Evolutionary conservation across 2,329 filamentous ascomycete species (phyloP), one percentile per base, ranked within the genome.

Genomic region (Aphanocladium album): DNA sequence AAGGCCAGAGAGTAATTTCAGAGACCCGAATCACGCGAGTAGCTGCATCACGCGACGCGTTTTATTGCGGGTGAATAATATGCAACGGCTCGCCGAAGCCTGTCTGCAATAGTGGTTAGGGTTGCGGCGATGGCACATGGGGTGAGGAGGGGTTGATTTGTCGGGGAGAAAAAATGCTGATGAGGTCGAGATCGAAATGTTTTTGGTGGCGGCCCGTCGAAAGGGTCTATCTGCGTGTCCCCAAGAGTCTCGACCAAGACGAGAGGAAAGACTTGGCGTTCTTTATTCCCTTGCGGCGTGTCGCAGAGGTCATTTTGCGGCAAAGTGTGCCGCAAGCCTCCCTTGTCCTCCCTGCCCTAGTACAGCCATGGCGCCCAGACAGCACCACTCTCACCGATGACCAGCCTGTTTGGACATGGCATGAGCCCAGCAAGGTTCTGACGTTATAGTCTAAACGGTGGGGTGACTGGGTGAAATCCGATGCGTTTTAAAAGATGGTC

Each of bases 41-140:
- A 33, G 21, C 37, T 33, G 27, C 27, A 60, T 60, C 57, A 60
- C 57, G 57, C 57, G 57, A 53, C 57, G 57, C 57, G 49, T 60
- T 41, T 51, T 35, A 33, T 43, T 50, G 55, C 25, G n/a, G 9
- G 4, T 43, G 25, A 43, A 43, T 45, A 45, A 16, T 35, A 21
- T 23, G 49, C n/a, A 49, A 47, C 14, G 33, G 19, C 21, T 16
- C 12, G 30, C 21, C 19, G 30, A n/a, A n/a, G n/a, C n/a, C n/a
- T 37, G 43, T 25, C 39, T 16, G 3, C 21, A 39, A 45, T 17
- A 19, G 45, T 39, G 55, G 30, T 25, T 21, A n/a, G 19, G 37
- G 21, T 49, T 23, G 25, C n/a, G 54, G 41, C n/a, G n/a, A n/a
- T 39, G 54, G 27, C 41, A 35, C 41, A 46, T 37, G n/a, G n/a